Percentiles rank a stretch among this genome's conserved stretches.
Evolutionary conservation across 495 filamentous ascomycete species (phyloP).

Genomic region (Talaromyces thailandensis): DNA sequence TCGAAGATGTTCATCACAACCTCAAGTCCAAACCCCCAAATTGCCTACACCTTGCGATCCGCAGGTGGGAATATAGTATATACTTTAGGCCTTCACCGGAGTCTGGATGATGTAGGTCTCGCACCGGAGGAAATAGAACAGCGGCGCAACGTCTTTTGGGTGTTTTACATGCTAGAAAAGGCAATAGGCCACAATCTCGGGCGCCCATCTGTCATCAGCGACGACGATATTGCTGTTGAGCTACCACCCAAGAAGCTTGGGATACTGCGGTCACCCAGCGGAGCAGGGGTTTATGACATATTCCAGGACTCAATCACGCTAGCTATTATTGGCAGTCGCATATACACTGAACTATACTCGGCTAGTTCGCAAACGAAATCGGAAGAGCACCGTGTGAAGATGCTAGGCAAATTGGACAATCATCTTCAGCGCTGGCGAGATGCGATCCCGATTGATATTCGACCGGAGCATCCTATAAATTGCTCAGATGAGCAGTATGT

Average conservation of each 20-base stretch:
- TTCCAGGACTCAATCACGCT: constrained; percentile 4
- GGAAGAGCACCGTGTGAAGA: neutral
- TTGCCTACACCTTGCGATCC: neutral
- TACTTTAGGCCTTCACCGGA: constrained; percentile 3
- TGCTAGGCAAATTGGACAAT: neutral
- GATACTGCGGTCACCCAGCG: neutral
- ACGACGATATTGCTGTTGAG: constrained; percentile 5
- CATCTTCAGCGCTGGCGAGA: constrained; percentile 7
- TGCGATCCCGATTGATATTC: constrained; percentile 1
- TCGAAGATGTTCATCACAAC: constrained; percentile 4
- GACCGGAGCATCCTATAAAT: constrained; percentile 5
- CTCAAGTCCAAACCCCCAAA: constrained; percentile 4
- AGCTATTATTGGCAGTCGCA: constrained; percentile 1
- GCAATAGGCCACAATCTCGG: constrained; percentile 3
- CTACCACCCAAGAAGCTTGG: constrained; percentile 2
- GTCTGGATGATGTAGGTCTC: neutral
- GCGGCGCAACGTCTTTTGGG: constrained; percentile 5
- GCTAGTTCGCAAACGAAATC: constrained; percentile 4
- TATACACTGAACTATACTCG: constrained; percentile 6
- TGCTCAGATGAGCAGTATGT: constrained; percentile 4
- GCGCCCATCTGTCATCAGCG: constrained; percentile 2
- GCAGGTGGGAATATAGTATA: constrained; percentile 1
- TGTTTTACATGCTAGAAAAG: constrained; percentile 3
- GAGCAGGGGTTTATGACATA: constrained; percentile 2
- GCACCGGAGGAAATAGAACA: constrained; percentile 3